Evolutionary conservation across 169 alveolate genomes (phyloP).

Genomic region (Plasmodium cynomolgi): DNA sequence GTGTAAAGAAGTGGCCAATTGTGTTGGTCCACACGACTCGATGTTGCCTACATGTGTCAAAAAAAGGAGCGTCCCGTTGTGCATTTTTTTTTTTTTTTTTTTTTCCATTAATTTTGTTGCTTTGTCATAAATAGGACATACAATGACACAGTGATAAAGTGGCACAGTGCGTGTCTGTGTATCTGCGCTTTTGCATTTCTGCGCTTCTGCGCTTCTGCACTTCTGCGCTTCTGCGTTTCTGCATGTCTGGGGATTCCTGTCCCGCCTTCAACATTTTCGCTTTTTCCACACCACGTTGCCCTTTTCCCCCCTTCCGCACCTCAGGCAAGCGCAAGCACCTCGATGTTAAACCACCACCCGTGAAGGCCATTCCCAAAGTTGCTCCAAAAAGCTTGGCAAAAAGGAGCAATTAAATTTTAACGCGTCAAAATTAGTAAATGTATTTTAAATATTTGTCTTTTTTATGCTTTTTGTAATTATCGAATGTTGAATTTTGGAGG

Average conservation of each 20-base stretch:
- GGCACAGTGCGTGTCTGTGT: background rate
- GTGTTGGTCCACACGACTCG: background rate
- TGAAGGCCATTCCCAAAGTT: conserved; percentile 65
- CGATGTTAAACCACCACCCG: conserved; percentile 72
- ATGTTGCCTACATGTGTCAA: background rate
- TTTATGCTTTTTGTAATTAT: conserved; percentile 22
- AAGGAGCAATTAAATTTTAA: conserved; percentile 6
- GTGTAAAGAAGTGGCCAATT: background rate
- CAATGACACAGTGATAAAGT: background rate
- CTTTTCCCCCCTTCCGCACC: background rate
- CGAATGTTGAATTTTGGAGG: background rate
- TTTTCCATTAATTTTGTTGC: background rate
- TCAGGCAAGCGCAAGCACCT: conserved; percentile 5
- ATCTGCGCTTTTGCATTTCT: no score
- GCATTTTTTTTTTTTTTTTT: background rate
- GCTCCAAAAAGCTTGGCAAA: conserved; percentile 13
- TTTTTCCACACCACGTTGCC: background rate
- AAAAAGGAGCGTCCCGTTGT: background rate
- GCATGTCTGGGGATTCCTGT: background rate
- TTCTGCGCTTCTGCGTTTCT: no score
- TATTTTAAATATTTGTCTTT: conserved; percentile 42
- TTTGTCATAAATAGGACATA: background rate
- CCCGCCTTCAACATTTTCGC: background rate
- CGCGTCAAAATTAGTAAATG: conserved; percentile 18
- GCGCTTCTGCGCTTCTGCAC: no score